These are phyloP conservation scores for Asterophora lycoperdoides DNA, from an alignment of 768 basidiomycete genomes.

Conservation along the genomic window DNA sequence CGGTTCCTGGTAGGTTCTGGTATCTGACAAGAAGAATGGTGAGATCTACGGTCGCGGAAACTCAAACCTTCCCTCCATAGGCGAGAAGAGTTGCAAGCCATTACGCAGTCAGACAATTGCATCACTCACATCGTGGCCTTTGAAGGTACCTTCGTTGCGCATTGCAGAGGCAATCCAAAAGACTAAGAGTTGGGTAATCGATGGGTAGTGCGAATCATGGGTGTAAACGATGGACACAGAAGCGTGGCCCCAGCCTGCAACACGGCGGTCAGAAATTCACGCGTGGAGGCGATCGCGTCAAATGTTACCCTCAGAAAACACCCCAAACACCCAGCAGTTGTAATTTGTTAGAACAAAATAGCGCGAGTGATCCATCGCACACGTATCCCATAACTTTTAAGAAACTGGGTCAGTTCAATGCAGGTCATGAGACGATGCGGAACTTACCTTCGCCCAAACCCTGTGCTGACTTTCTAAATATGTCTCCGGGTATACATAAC, in stretches of 20 bases:
- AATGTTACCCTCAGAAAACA: constrained; percentile 48
- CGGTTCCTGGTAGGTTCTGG: constrained; percentile 34
- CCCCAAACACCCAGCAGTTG: constrained; percentile 58
- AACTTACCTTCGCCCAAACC: constrained; percentile 54
- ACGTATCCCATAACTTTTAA: constrained; percentile 52
- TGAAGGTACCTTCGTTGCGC: constrained; percentile 30
- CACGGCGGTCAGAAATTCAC: not conserved
- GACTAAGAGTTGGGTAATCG: constrained; percentile 45
- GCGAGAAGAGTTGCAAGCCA: constrained; percentile 6
- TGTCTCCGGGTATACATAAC: constrained; percentile 28
- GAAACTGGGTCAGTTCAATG: not conserved
- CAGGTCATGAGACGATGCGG: not conserved
- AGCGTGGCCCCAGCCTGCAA: constrained; percentile 48
- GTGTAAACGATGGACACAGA: constrained; percentile 46
- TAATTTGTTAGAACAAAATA: constrained; percentile 62
- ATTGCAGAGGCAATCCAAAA: constrained; percentile 58
- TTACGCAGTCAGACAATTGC: constrained; percentile 10
- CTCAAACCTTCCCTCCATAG: constrained; percentile 12
- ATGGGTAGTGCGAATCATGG: constrained; percentile 38
- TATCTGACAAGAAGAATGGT: constrained; percentile 31
- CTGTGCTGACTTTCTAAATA: constrained; percentile 42
- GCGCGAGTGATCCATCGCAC: constrained; percentile 41
- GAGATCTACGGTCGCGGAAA: constrained; percentile 10
- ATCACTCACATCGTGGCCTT: constrained; percentile 38
- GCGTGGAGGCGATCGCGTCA: not conserved